Percentiles rank a stretch among this genome's conserved stretches.
phyloP scores from a whole-genome alignment of 164 flowering plant species.

The Cinnamomum chago region DNA sequence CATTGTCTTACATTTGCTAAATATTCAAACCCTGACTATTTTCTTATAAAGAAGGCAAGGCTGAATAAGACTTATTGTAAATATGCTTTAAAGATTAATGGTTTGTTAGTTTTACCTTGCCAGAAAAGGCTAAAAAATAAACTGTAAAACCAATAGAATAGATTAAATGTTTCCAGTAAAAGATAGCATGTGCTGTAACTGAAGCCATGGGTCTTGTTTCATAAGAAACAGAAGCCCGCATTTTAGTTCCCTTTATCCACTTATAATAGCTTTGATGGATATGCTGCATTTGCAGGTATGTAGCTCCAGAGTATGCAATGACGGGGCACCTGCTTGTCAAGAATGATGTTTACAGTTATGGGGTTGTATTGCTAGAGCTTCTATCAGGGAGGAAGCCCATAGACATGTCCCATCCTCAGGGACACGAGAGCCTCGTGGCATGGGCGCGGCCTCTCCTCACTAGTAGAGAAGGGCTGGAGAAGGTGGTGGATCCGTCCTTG shows the following conservation, averaged over 20 bases:
- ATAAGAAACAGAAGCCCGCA: too few relatives aligned
- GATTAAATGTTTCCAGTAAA: neutral
- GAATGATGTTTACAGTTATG: slow-evolving; percentile 91
- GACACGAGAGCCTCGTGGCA: slow-evolving; percentile 84
- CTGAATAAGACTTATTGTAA: neutral
- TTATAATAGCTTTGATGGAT: neutral
- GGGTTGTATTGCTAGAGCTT: slow-evolving; percentile 87
- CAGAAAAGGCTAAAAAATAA: neutral
- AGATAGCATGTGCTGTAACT: neutral
- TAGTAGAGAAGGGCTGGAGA: slow-evolving; percentile 66
- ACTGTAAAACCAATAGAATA: neutral
- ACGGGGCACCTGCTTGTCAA: slow-evolving; percentile 90
- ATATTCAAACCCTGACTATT: neutral
- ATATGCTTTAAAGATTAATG: neutral
- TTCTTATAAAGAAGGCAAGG: neutral
- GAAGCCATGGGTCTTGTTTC: too few relatives aligned
- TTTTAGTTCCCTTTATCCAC: neutral
- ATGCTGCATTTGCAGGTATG: slow-evolving; percentile 52
- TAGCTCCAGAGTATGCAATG: slow-evolving; percentile 91
- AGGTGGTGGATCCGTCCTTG: slow-evolving; percentile 72
- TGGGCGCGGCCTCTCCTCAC: slow-evolving; percentile 88
- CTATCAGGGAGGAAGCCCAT: slow-evolving; percentile 85
- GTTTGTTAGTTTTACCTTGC: neutral
- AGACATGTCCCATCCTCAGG: slow-evolving; percentile 82
- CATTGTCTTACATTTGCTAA: neutral